Percentiles rank a stretch among this genome's conserved stretches.
Conservation (phyloP, 2,329 filamentous ascomycete species). For the Monilinia polystroma region DNA sequence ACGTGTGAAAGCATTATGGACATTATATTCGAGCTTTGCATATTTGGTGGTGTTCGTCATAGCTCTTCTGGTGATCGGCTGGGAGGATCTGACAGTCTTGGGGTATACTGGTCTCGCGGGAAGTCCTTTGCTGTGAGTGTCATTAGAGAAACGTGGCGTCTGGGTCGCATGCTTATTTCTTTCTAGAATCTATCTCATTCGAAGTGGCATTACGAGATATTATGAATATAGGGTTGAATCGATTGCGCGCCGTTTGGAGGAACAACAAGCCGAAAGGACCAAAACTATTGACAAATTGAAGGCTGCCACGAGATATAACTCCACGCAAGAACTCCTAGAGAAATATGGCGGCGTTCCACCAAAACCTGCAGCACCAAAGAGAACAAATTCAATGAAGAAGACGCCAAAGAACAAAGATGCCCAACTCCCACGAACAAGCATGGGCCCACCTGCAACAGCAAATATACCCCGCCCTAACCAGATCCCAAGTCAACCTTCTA, state of each 20-base stretch:
- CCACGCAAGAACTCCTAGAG: conserved; percentile 86
- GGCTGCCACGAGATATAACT: conserved; percentile 92
- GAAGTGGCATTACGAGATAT: conserved; percentile 64
- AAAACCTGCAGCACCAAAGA: conserved; percentile 33
- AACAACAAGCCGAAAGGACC: conserved; percentile 73
- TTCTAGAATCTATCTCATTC: conserved; percentile 73
- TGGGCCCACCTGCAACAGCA: conserved; percentile 61
- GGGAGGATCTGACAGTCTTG: conserved; percentile 68
- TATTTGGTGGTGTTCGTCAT: conserved; percentile 87
- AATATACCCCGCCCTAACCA: conserved; percentile 53
- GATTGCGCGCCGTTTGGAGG: conserved; percentile 67
- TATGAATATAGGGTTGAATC: conserved; percentile 80
- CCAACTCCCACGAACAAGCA: conserved; percentile 45
- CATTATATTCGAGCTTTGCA: conserved; percentile 84
- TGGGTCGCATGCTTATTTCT: conserved; percentile 29
- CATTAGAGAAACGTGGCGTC: neutral
- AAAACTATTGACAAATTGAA: conserved; percentile 93
- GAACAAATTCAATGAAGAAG: conserved; percentile 34
- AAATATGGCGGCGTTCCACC: conserved; percentile 72
- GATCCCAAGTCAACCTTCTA: conserved; percentile 32
- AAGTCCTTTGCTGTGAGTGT: conserved; percentile 71
- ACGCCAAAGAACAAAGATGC: conserved; percentile 29
- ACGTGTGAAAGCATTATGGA: conserved; percentile 81
- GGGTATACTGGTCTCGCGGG: conserved; percentile 80
- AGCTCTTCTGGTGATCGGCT: conserved; percentile 79